Base-by-base conservation (phyloP, 345 rosid species). In the Brassica nigra region DNA sequence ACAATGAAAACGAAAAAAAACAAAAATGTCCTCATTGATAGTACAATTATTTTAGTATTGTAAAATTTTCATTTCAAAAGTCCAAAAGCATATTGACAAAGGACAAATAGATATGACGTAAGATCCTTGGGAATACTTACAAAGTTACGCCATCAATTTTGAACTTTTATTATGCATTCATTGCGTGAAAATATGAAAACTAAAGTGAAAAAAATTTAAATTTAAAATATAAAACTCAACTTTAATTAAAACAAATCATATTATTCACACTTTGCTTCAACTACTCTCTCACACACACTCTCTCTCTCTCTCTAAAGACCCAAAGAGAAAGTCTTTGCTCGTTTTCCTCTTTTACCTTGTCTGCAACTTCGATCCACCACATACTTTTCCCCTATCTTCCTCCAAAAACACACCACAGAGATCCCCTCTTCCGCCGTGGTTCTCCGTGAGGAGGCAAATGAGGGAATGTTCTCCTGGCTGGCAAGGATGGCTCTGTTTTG, bases 401-500 rank as follows among this genome's bases (percentile, higher is more conserved):
- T 16, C 33, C 39, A 36, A 37, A 37, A 66, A 31, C 55, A 34
- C 37, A 7, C 62, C 75, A 77, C 55, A 75, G 16, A 10, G 27
- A 49, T 49, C 4, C 66, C 33, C 20, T 20, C 31, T 44, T 44
- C 54, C 15, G 49, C 2, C 44, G 11, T 37, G 3, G 14, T n/a
- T 72, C 68, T 66, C 69, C 59, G 71, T 39, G 47, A 39, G 15
- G 18, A 49, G 70, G 89, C 93, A 89, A 92, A 95, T 95, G 99
- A 89, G 95, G 97, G 97, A 92, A 93, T 95, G 99, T 82, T 86
- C 76, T 89, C 94, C 76, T 91, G 95, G 95, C 36, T 95, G 72
- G 83, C 71, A 85, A 91, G 88, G 82, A 83, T 87, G 65, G 89
- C 88, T 67, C 81, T 85, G 80, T 88, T 89, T 47, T 95, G 98